Percentiles rank a stretch among this genome's conserved stretches.
These are phyloP conservation scores for Rossbeevera mucosa DNA, from an alignment of 768 basidiomycete species.

Conservation along the genomic window DNA sequence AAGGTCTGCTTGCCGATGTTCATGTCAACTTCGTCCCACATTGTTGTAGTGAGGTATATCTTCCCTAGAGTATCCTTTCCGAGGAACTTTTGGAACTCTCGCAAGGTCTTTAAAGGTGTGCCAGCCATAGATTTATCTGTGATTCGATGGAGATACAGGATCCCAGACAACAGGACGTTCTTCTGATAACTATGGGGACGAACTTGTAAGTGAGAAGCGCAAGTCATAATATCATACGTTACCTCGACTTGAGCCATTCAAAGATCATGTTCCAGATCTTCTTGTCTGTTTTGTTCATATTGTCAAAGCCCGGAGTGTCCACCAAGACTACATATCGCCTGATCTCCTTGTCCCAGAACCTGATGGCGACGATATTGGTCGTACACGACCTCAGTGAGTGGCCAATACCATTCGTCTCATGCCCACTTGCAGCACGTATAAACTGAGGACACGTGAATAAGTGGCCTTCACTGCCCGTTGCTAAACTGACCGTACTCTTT, in stretches of 20 bases:
- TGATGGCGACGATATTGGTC: constrained; percentile 4
- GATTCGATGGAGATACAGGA: constrained; percentile 39
- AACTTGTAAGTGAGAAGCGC: neutral
- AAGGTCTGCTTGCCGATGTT: neutral
- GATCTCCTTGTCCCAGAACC: constrained; percentile 2
- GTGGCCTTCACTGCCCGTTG: neutral
- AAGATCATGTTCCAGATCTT: constrained; percentile 7
- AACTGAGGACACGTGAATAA: constrained; percentile 2
- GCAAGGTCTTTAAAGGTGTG: constrained; percentile 29
- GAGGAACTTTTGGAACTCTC: constrained; percentile 28
- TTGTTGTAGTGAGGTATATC: constrained; percentile 35
- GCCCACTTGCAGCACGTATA: constrained; percentile 6
- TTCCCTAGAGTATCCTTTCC: constrained; percentile 26
- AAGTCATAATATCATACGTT: neutral
- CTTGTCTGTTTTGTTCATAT: constrained; percentile 12
- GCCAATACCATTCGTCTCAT: constrained; percentile 1
- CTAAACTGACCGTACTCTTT: constrained; percentile 9
- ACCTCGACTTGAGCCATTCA: constrained; percentile 14
- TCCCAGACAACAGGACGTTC: constrained; percentile 24
- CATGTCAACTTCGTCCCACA: constrained; percentile 27
- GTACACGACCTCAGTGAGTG: constrained; percentile 11
- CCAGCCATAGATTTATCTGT: constrained; percentile 35
- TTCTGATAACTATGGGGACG: constrained; percentile 5
- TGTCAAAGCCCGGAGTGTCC: constrained; percentile 25
- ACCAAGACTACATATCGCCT: constrained; percentile 14